These are phyloP conservation scores for Aaosphaeria arxii DNA, from an alignment of 2,329 filamentous ascomycete genomes.

Conservation along the genomic window DNA sequence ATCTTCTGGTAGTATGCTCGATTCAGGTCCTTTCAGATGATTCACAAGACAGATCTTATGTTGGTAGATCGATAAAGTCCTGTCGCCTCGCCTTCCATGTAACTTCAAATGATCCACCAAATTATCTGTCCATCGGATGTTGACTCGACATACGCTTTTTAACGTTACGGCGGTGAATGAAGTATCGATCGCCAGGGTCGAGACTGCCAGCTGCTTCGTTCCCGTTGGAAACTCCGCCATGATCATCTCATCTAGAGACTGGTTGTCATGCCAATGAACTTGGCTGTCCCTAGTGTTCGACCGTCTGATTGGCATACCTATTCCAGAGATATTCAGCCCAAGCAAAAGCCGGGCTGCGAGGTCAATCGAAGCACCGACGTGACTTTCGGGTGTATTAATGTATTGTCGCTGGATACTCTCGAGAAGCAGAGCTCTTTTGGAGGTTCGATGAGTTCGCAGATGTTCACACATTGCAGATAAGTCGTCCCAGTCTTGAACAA, in stretches of 20 bases:
- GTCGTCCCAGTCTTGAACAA: conserved; percentile 1
- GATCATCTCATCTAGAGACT: conserved; percentile 3
- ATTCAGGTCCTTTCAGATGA: conserved; percentile 3
- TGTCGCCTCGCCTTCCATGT: conserved; percentile 5
- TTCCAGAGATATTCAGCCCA: conserved; percentile 4
- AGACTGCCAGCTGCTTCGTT: background rate
- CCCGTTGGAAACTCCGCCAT: background rate
- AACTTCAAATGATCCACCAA: conserved; percentile 9
- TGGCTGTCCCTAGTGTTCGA: conserved; percentile 2
- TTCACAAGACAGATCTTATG: conserved; percentile 12
- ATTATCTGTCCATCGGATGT: conserved; percentile 10
- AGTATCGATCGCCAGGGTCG: conserved; percentile 1
- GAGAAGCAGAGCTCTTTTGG: background rate
- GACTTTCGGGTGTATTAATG: background rate
- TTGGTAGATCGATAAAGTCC: conserved; percentile 9
- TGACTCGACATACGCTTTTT: conserved; percentile 4
- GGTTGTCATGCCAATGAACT: conserved; percentile 4
- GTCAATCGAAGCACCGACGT: conserved; percentile 6
- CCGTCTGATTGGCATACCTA: conserved; percentile 1
- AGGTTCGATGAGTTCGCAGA: conserved; percentile 1
- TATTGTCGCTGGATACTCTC: conserved; percentile 1
- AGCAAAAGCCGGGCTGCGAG: conserved; percentile 8
- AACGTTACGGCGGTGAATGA: conserved; percentile 8
- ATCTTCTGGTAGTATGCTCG: conserved; percentile 2
- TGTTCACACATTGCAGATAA: conserved; percentile 1